These are phyloP conservation scores for Talaromyces sp. DNA, from an alignment of 2,329 filamentous ascomycete species.

Conservation along the genomic window DNA sequence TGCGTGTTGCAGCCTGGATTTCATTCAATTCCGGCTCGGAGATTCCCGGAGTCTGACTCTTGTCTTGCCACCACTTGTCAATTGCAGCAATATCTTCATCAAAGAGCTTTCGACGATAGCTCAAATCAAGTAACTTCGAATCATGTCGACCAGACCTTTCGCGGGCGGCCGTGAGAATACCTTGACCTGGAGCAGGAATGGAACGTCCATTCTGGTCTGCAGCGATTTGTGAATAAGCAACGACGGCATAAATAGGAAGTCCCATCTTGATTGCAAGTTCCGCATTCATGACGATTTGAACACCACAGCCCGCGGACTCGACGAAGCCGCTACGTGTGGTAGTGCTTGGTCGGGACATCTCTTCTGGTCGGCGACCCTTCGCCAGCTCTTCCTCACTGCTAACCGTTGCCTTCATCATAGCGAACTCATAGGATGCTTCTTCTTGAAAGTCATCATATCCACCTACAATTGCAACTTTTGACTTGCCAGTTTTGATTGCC, in stretches of 20 bases:
- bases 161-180: conserved; percentile 75
- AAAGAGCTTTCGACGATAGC: conserved; percentile 68
- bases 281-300: conserved; percentile 16
- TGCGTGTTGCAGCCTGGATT: conserved; percentile 61
- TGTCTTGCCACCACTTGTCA: conserved; percentile 64
- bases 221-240: conserved; percentile 90
- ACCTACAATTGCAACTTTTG: conserved; percentile 79
- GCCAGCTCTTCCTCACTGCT: conserved; percentile 95
- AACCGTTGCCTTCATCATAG: conserved; percentile 99
- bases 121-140: conserved; percentile 92
- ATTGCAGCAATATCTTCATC: conserved; percentile 14
- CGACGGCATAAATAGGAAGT: conserved; percentile 78
- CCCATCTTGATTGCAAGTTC: conserved; percentile 18
- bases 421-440: conserved; percentile 98
- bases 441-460: conserved; percentile 99
- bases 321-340: conserved; percentile 98
- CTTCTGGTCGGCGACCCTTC: conserved; percentile 88
- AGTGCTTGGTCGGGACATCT: conserved; percentile 93
- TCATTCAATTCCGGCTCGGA: background rate
- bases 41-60: background rate
- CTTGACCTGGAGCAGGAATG: conserved; percentile 94
- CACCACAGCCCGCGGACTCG: conserved; percentile 94
- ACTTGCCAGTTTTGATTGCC: conserved; percentile 97
- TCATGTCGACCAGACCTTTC: conserved; percentile 89
- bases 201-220: conserved; percentile 99